Evolutionary conservation across 768 basidiomycete genomes (phyloP).

Genomic region (Dictyophora rubrovolvata): DNA sequence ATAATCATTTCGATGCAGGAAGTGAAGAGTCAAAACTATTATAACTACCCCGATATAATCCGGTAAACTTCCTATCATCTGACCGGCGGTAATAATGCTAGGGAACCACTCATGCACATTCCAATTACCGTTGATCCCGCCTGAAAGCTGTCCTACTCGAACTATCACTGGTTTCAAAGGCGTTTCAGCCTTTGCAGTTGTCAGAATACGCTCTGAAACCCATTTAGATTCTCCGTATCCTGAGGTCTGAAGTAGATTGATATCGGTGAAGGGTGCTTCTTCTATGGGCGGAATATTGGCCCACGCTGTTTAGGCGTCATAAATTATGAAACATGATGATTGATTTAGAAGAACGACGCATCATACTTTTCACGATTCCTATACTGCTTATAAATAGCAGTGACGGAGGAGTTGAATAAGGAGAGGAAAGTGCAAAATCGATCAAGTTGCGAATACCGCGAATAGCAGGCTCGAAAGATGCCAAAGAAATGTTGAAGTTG

Average conservation of each 20-base stretch:
- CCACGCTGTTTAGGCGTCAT: conserved; percentile 3
- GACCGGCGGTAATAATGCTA: neutral
- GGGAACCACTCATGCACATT: conserved; percentile 24
- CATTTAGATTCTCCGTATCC: conserved; percentile 18
- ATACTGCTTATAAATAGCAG: conserved; percentile 26
- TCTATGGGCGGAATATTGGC: neutral
- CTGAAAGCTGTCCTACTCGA: conserved; percentile 30
- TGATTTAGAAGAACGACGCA: neutral
- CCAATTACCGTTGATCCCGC: conserved; percentile 29
- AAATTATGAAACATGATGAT: neutral
- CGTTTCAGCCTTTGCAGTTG: conserved; percentile 11
- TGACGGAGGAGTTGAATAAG: conserved; percentile 16
- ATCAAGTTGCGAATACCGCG: conserved; percentile 29
- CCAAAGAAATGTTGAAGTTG: conserved; percentile 31
- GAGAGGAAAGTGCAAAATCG: conserved; percentile 26
- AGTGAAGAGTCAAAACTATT: neutral
- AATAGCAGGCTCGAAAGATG: conserved; percentile 34
- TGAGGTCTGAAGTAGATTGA: neutral
- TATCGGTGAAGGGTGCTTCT: neutral
- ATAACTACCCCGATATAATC: neutral
- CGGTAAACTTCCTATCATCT: neutral
- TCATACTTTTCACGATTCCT: conserved; percentile 21
- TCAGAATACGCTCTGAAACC: conserved; percentile 23
- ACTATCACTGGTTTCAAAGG: conserved; percentile 11
- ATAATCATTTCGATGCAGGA: neutral